Base-by-base conservation (phyloP, 2,329 filamentous ascomycete species). In the Paraconiothyrium sp. region DNA sequence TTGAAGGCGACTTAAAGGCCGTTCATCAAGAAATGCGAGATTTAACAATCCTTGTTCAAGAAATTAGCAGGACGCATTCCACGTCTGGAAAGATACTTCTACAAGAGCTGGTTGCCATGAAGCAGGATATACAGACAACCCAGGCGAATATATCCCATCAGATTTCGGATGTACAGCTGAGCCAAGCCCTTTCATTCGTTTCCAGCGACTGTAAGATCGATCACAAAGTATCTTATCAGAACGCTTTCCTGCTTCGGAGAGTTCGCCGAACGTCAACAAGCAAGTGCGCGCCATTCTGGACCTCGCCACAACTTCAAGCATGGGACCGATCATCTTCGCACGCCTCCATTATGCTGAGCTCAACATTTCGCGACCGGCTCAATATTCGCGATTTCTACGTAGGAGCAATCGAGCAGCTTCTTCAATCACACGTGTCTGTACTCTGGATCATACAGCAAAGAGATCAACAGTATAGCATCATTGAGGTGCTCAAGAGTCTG, bases 261-360 rank as follows among this genome's bases (percentile, higher is more conserved):
- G 46, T n/a, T 5, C 63, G 55, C 30, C 41, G 37, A 54, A n/a
- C 55, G 27, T 20, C 43, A 14, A 22, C 44, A 37, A n/a, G 22
- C 54, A 60, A 63, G 51, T 58, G 60, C 22, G 34, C 55, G 9
- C 58, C 61, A 2, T 66, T 63, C 41, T 66, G 63, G 61, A 50
- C 37, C 10, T 56, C 60, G 2, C 58, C 20, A 11, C 41, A 56
- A 22, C 56, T 63, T 39, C 58, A 48, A 43, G 11, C 24, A 20
- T 66, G 61, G 63, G 55, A 61, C 37, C 57, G 22, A 22, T 43
- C 54, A 11, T 20, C 50, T 10, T 39, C 54, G 9, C 4, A 35
- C 10, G 61, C 63, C 20, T 58, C 63, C 1, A 48, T 59, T 16
- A 10, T 59, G 5, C 39, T 66, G 8, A 54, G 24, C 35, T n/a